Percentiles rank a stretch among this genome's conserved stretches.
These are phyloP conservation scores for Theileria parva DNA, from an alignment of 169 alveolate genomes.

Conservation along the genomic window DNA sequence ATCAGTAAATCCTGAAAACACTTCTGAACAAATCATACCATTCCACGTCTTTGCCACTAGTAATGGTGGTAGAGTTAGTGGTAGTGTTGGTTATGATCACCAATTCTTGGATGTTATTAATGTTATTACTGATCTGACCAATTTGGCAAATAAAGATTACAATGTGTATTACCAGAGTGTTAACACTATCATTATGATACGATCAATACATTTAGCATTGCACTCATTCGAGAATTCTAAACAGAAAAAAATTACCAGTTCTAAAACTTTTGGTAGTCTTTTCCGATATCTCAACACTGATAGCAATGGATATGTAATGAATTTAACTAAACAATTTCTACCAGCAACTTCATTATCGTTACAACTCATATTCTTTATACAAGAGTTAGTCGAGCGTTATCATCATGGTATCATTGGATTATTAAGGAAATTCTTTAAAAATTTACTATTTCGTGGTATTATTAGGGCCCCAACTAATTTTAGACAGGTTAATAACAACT, in stretches of 20 bases:
- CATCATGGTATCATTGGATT: neutral
- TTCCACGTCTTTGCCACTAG: slow-evolving; percentile 33
- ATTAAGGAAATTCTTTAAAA: slow-evolving; percentile 29
- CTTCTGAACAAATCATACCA: slow-evolving; percentile 28
- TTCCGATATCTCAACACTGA: slow-evolving; percentile 54
- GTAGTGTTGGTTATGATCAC: slow-evolving; percentile 41
- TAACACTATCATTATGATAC: slow-evolving; percentile 58
- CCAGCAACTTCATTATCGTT: slow-evolving; percentile 56
- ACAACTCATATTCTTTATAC: slow-evolving; percentile 53
- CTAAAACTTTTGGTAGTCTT: slow-evolving; percentile 66
- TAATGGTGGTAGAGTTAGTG: neutral
- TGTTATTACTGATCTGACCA: slow-evolving; percentile 34
- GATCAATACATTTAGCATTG: slow-evolving; percentile 39
- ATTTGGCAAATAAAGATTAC: slow-evolving; percentile 23
- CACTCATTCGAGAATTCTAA: slow-evolving; percentile 51
- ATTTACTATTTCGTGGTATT: slow-evolving; percentile 1
- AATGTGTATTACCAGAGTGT: slow-evolving; percentile 44
- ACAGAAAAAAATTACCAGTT: slow-evolving; percentile 14
- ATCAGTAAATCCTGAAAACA: slow-evolving; percentile 28
- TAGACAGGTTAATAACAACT: slow-evolving; percentile 11
- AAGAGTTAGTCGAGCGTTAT: slow-evolving; percentile 48
- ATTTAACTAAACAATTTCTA: slow-evolving; percentile 41
- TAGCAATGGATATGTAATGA: slow-evolving; percentile 24
- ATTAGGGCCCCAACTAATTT: slow-evolving; percentile 38
- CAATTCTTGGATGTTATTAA: slow-evolving; percentile 34